Evolutionary conservation across 371 early-diverging fungal species (phyloP), one percentile per base, ranked within the genome.

Genomic region (Mucor mucedo): DNA sequence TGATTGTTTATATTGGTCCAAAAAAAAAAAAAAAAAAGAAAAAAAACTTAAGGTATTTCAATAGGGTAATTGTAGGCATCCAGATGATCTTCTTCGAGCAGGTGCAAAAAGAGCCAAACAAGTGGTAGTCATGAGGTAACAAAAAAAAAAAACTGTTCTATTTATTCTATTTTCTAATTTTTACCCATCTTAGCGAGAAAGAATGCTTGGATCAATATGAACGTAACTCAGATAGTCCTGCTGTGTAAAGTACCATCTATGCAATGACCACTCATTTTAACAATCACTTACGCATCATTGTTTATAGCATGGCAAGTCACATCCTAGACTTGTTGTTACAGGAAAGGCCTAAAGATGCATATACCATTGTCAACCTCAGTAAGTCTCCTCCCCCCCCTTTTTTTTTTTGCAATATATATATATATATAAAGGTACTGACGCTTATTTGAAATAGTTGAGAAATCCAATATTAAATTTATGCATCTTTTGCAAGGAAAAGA

Each of bases 61-160:
- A 35, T 53, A 84, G 81, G 85, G 85, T 10, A 78, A 83, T 40
- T 85, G 84, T 59, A 77, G 83, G 28, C 76, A 81, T 16, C 85
- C 84, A 16, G 82, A 84, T 59, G 87, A 87, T 63, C 68, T 87
- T 5, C 66, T 85, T 5, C 65, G 81, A 47, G 87, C 87, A 0
- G 87, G 87, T 6, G 76, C 82, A 6, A 72, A 80, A 48, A 66
- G 77, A 21, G 85, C 85, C 32, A 77, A 79, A 2, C 83, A 82
- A 54, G 79, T 85, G 8, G 85, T 87, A 16, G 71, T 87, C 10
- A 85, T 87, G 84, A 81, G 84, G 67, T 77, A 70, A 40, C 45
- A 8, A 29, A 42, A 4, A 35, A 6, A 8, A 35, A 4, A 8
- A 4, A 35, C 6, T 35, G 8, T 4, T 8, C 35, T 33, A n/a